A percentile compares a stretch with the other conserved stretches of the same genome.
Evolutionary conservation across 805 yeast genomes (phyloP).

Genomic region (Tetrapisispora phaffii): DNA sequence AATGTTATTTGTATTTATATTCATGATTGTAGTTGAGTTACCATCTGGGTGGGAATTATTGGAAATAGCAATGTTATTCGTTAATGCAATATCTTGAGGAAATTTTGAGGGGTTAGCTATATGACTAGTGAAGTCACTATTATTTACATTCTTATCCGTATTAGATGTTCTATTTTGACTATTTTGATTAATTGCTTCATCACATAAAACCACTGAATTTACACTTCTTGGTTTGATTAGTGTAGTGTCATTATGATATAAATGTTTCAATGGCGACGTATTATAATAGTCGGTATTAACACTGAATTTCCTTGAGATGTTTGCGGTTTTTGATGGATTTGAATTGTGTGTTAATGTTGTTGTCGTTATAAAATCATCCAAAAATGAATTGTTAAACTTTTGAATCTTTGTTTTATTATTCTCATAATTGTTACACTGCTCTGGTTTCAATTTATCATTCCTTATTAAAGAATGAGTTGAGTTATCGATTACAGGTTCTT

Average conservation of each 20-base stretch:
- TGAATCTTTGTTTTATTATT: not conserved
- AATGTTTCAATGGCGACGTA: conserved; percentile 27
- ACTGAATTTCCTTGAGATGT: conserved; percentile 22
- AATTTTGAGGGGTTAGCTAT: not conserved
- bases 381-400: not conserved
- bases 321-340: not conserved
- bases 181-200: not conserved
- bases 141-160: not conserved
- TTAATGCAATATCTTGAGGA: not conserved
- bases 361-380: conserved; percentile 3
- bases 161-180: not conserved
- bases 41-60: not conserved
- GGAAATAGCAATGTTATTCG: too few species aligned
- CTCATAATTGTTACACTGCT: not conserved
- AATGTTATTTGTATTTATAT: not conserved
- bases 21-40: not conserved
- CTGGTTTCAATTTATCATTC: not conserved
- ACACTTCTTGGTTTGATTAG: conserved; percentile 16
- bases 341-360: conserved; percentile 4
- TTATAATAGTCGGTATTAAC: conserved; percentile 29
- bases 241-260: conserved; percentile 22
- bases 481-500: not conserved
- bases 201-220: conserved; percentile 12
- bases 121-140: not conserved
- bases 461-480: not conserved